Evolutionary conservation across 495 filamentous ascomycete species (phyloP), one percentile per base, ranked within the genome.

Genomic region (Penicillium subrubescens): DNA sequence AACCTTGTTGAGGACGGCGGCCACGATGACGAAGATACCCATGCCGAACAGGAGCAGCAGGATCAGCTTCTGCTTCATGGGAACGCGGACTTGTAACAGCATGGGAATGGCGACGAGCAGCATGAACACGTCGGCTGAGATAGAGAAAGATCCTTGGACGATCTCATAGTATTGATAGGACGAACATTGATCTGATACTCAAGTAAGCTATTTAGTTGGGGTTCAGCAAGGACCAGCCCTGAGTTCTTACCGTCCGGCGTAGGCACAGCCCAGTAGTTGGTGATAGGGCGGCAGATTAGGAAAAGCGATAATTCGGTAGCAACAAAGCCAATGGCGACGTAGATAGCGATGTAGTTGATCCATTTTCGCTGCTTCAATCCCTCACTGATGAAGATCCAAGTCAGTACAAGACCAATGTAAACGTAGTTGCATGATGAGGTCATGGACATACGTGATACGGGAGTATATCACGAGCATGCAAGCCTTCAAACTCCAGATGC

Each of bases 1-100:
- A 65, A 87, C 86, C 70, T 90, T 90, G 65, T 85, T 90, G 52
- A 90, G 74, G 37, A 88, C 70, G 17, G 87, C 86, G 61, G 84
- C 83, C 39, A 90, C 77, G 64, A 91, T 90, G 65, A 88, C 87
- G 74, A 91, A 90, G 61, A 88, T 73, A 27, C 88, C 89, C 65
- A 90, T 85, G 59, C 77, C 77, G 72, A 84, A 84, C 39, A 84
- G 71, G 37, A 76, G 6, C 19, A 81, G 66, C 4, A 90, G 79
- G 35, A 89, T 81, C 10, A 86, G 57, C 70, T 90, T 91, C 60
- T 87, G 81, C 65, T 74, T 71, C 17, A 81, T 57, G 0, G 87
- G 85, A 0, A 90, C 77, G 21, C 82, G 81, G 29, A 84, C 81
- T 55, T 84, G 82, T 34, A 89, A 62, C 12, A 90, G 79, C 52